Percentiles rank a stretch among this genome's conserved stretches.
Conservation (phyloP, 2,329 filamentous ascomycete species). For the Exserohilum turcica region DNA sequence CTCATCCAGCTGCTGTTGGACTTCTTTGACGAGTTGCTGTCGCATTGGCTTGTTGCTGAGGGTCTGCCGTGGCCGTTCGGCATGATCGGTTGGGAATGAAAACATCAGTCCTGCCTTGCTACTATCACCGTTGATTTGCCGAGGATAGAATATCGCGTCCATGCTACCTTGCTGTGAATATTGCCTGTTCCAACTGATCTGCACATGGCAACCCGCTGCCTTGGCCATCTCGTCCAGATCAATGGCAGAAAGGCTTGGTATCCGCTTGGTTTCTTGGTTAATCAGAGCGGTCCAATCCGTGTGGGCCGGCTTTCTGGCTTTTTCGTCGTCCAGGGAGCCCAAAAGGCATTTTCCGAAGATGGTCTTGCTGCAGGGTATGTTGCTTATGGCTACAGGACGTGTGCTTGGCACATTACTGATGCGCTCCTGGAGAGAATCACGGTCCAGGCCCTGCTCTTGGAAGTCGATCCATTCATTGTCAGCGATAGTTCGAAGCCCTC, state of each 20-base stretch:
- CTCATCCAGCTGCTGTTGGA: slow-evolving; percentile 2
- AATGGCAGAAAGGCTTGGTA: not conserved
- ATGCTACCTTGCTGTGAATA: slow-evolving; percentile 1
- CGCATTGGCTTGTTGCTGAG: not conserved
- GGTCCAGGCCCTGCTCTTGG: not conserved
- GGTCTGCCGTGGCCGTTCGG: not conserved
- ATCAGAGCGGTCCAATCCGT: not conserved
- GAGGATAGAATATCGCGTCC: slow-evolving; percentile 5
- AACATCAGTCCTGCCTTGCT: not conserved
- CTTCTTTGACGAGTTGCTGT: not conserved
- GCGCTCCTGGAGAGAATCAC: not conserved
- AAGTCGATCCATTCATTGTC: not conserved
- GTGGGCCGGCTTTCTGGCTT: not conserved
- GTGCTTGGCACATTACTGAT: not conserved
- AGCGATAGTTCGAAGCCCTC: not conserved
- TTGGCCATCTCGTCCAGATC: not conserved
- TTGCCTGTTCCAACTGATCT: slow-evolving; percentile 10
- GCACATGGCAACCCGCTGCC: not conserved
- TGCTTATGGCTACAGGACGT: not conserved
- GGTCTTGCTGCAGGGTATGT: slow-evolving; percentile 1
- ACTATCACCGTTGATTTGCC: not conserved
- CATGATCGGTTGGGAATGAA: not conserved
- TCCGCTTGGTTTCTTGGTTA: not conserved
- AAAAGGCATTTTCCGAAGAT: not conserved
- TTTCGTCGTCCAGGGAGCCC: not conserved